Evolutionary conservation across 257 asterid genomes (phyloP), one percentile per base, ranked within the genome.

Genomic region (Craterostigma plantagineum): DNA sequence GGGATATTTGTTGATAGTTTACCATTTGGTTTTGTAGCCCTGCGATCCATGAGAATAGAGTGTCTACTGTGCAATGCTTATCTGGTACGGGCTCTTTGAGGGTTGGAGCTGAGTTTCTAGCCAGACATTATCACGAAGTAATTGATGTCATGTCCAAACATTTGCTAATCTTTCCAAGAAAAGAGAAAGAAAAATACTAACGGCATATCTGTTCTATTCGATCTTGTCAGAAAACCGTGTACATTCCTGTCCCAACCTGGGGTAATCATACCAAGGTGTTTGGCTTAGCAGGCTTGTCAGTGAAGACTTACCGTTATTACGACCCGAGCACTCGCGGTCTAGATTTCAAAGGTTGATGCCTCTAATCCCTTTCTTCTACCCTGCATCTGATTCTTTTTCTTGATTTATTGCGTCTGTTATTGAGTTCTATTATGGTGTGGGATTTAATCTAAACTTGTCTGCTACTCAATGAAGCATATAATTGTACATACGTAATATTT

Each of bases 21-120:
- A n/a, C n/a, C n/a, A n/a, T n/a, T 23, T 23, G 30, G 30, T 23
- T 6, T 23, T 23, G 40, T 55, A 81, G 92, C 57, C 81, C 69
- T 50, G 92, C 84, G 34, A 57, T 81, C 54, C 57, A 51, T 66
- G 92, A 74, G 58, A 74, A 74, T 53, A 69, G 84, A 40, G 75
- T 75, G 51, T 53, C 75, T 27, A 81, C 93, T 18, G 91, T 74
- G 49, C 93, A 77, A 49, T 63, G 87, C 61, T 66, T 81, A 72
- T 81, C 94, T 43, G 94, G 94, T 17, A 81, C 94, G 39, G 94
- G 94, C 53, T 77, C 94, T 14, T 60, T 81, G 58, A 74, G 92
- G 67, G 92, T 81, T 54, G 94, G 94, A 51, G 92, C 60, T 4
- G 92, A 77, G 60, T 81, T 81, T 59, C 61, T 81, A 48, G 84